These are phyloP conservation scores for Tylopilus subfusipes DNA, from an alignment of 768 basidiomycete genomes.

Conservation along the genomic window DNA sequence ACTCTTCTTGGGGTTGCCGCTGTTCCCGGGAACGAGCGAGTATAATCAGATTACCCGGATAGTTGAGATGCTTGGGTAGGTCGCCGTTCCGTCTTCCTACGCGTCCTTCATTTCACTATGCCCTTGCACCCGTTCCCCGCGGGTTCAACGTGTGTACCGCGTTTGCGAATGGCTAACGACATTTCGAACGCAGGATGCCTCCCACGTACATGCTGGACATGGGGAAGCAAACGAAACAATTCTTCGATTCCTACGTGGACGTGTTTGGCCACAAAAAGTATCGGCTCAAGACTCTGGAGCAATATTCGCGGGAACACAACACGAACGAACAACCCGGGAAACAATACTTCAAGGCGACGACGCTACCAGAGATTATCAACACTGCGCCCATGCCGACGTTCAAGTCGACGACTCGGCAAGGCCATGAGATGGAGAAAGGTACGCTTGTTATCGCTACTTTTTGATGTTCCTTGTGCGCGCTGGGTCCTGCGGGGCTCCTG, in stretches of 20 bases:
- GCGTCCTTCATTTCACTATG: background rate
- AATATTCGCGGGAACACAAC: slow-evolving; percentile 93
- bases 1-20: slow-evolving; percentile 90
- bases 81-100: slow-evolving; percentile 9
- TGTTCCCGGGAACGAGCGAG: slow-evolving; percentile 98
- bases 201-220: slow-evolving; percentile 91
- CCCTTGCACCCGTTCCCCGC: background rate
- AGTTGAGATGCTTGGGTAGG: slow-evolving; percentile 97
- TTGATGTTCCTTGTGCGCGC: background rate
- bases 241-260: slow-evolving; percentile 82
- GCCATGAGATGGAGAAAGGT: slow-evolving; percentile 91
- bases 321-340: slow-evolving; percentile 97
- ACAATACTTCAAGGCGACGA: slow-evolving; percentile 95
- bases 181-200: slow-evolving; percentile 58
- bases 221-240: slow-evolving; percentile 92
- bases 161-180: background rate
- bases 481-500: background rate
- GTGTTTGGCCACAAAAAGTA: slow-evolving; percentile 78
- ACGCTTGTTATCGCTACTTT: slow-evolving; percentile 18
- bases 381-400: slow-evolving; percentile 88
- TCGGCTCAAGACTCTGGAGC: slow-evolving; percentile 85
- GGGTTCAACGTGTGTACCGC: background rate
- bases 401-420: slow-evolving; percentile 68
- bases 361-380: slow-evolving; percentile 93
- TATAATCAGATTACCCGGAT: slow-evolving; percentile 98